Percentiles rank a stretch among this genome's conserved stretches.
These are phyloP conservation scores for Phalaenopsis hybrid DNA, from an alignment of 116 monocot genomes.

Conservation along the genomic window DNA sequence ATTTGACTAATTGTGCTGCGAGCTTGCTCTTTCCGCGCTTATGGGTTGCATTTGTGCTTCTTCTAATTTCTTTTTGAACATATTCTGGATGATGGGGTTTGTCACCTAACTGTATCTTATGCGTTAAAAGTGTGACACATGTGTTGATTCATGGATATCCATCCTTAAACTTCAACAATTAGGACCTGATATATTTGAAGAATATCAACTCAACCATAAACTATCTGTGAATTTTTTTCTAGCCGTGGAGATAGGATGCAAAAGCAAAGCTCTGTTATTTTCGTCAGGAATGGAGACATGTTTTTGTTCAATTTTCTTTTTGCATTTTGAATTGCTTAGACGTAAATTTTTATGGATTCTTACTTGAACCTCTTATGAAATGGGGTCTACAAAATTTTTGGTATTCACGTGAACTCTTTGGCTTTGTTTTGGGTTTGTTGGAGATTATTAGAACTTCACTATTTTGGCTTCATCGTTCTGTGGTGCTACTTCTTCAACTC, in stretches of 20 bases:
- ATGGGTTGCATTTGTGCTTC: no score
- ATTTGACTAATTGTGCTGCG: no score
- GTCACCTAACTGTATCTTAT: background rate
- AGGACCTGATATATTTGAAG: background rate
- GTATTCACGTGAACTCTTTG: background rate
- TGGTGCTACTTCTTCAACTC: no score
- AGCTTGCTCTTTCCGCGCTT: no score
- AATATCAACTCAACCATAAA: background rate
- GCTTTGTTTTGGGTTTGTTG: background rate
- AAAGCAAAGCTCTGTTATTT: background rate
- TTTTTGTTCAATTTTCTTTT: background rate
- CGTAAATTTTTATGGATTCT: no score
- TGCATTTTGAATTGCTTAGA: background rate
- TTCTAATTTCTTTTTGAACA: no score
- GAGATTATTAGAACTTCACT: background rate
- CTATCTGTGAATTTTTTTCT: background rate
- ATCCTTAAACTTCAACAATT: background rate
- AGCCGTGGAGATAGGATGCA: background rate
- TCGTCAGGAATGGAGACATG: no score
- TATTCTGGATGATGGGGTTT: no score
- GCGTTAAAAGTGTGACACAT: background rate
- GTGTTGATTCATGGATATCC: background rate
- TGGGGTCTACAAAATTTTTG: no score
- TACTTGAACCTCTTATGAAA: no score
- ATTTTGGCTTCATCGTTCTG: background rate